Evolutionary conservation across 148 eudicot genomes (phyloP).

Genomic region (Tetragonia tetragonoides): DNA sequence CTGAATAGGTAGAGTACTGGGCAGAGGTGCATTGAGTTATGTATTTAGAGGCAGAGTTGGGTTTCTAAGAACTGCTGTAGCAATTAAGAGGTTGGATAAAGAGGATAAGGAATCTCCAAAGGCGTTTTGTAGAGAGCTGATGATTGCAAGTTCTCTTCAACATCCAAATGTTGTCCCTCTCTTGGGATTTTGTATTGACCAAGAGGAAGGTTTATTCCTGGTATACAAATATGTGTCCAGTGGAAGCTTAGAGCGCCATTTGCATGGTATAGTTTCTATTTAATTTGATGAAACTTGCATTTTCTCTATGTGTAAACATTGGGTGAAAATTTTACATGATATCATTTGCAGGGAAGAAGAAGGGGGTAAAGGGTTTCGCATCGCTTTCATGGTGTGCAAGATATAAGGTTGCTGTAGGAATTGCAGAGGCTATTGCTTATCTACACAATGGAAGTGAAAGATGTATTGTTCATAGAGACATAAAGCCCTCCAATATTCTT

Average conservation of each 20-base stretch:
- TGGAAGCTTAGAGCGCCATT: slow-evolving; percentile 86
- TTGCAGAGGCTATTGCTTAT: slow-evolving; percentile 85
- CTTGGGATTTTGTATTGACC: slow-evolving; percentile 90
- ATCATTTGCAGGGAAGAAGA: slow-evolving; percentile 58
- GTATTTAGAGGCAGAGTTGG: slow-evolving; percentile 92
- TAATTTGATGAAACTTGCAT: slow-evolving; percentile 4
- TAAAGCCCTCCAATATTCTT: slow-evolving; percentile 97
- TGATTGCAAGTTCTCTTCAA: slow-evolving; percentile 92
- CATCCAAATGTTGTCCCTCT: slow-evolving; percentile 87
- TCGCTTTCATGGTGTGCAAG: slow-evolving; percentile 81
- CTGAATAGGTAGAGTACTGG: slow-evolving; percentile 85
- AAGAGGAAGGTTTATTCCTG: slow-evolving; percentile 88
- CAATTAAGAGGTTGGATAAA: slow-evolving; percentile 84
- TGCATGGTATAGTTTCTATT: slow-evolving; percentile 61
- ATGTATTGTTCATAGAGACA: slow-evolving; percentile 98
- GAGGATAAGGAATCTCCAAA: slow-evolving; percentile 86
- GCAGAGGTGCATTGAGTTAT: slow-evolving; percentile 97
- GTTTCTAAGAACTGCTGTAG: slow-evolving; percentile 68
- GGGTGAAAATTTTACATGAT: slow-evolving; percentile 15
- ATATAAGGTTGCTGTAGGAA: slow-evolving; percentile 86
- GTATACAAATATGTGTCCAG: slow-evolving; percentile 93
- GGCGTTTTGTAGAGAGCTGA: slow-evolving; percentile 83
- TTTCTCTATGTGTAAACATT: not conserved
- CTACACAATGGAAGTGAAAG: slow-evolving; percentile 87
- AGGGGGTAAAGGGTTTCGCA: slow-evolving; percentile 57